Conservation (phyloP, 345 rosid species). For the Salix purpurea region DNA sequence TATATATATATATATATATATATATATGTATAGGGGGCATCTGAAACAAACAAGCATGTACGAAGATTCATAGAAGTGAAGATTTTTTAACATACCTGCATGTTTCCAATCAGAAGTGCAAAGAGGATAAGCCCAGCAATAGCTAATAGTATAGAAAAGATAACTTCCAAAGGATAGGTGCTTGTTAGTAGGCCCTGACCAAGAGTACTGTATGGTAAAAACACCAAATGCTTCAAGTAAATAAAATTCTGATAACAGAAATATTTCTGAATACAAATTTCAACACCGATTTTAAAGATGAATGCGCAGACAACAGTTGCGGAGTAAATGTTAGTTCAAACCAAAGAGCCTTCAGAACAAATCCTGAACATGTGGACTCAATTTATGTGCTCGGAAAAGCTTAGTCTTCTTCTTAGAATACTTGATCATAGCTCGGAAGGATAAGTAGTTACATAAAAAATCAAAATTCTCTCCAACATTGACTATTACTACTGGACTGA, state of each 20-base stretch:
- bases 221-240: slow-evolving; percentile 1
- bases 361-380: background rate
- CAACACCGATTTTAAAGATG: background rate
- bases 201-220: slow-evolving; percentile 48
- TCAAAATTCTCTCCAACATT: background rate
- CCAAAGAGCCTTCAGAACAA: background rate
- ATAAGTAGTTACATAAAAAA: background rate
- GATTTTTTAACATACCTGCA: slow-evolving; percentile 44
- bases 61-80: background rate
- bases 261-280: background rate
- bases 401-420: background rate
- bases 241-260: background rate
- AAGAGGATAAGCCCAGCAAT: slow-evolving; percentile 71
- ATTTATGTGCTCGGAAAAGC: background rate
- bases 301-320: background rate
- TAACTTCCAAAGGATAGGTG: slow-evolving; percentile 62
- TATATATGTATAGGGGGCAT: background rate
- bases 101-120: slow-evolving; percentile 74
- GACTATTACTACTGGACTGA: background rate
- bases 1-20: too few relatives aligned
- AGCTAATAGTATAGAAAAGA: slow-evolving; percentile 71
- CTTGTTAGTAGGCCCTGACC: slow-evolving; percentile 93
- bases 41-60: background rate
- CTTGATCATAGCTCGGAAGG: background rate
- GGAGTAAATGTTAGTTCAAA: background rate